A percentile compares a stretch with the other conserved stretches of the same genome.
phyloP scores from a whole-genome alignment of 2,329 filamentous ascomycete genomes.

The Kalmusia sp. region DNA sequence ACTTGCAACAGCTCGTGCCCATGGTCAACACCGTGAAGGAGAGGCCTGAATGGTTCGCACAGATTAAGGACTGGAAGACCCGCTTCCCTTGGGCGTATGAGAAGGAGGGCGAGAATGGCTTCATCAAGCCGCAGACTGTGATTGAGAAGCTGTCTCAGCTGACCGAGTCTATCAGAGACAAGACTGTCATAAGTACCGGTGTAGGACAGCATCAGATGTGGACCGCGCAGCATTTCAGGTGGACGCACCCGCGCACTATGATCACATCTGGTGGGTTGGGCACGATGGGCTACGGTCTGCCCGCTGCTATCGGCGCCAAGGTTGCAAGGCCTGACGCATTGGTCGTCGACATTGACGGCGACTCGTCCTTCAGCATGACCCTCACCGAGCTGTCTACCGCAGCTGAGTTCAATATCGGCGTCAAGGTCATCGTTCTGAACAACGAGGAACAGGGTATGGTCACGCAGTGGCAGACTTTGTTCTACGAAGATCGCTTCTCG shows the following conservation, averaged over 20 bases:
- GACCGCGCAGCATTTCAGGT: conserved; percentile 95
- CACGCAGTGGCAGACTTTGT: conserved; percentile 97
- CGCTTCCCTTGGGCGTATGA: conserved; percentile 91
- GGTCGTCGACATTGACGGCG: conserved; percentile 95
- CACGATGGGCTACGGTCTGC: conserved; percentile 95
- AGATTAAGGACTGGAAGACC: conserved; percentile 90
- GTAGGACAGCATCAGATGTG: conserved; percentile 99
- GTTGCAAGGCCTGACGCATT: conserved; percentile 81
- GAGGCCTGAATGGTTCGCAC: conserved; percentile 83
- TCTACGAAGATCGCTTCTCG: conserved; percentile 91
- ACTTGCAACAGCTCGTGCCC: conserved; percentile 78
- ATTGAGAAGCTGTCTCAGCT: conserved; percentile 90
- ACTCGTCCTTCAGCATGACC: conserved; percentile 99
- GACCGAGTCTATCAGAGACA: conserved; percentile 78
- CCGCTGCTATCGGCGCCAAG: conserved; percentile 94
- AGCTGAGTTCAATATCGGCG: conserved; percentile 92
- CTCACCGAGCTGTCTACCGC: conserved; percentile 93
- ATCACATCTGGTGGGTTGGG: conserved; percentile 95
- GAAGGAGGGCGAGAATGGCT: conserved; percentile 73
- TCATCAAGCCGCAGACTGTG: conserved; percentile 93
- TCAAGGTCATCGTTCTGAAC: conserved; percentile 94
- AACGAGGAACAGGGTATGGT: conserved; percentile 99
- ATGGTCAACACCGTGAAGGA: conserved; percentile 69
- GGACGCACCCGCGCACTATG: conserved; percentile 90
- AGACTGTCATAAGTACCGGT: conserved; percentile 89